Evolutionary conservation across 2,329 filamentous ascomycete species (phyloP), one percentile per base, ranked within the genome.

Genomic region (Coniochaeta sp.): DNA sequence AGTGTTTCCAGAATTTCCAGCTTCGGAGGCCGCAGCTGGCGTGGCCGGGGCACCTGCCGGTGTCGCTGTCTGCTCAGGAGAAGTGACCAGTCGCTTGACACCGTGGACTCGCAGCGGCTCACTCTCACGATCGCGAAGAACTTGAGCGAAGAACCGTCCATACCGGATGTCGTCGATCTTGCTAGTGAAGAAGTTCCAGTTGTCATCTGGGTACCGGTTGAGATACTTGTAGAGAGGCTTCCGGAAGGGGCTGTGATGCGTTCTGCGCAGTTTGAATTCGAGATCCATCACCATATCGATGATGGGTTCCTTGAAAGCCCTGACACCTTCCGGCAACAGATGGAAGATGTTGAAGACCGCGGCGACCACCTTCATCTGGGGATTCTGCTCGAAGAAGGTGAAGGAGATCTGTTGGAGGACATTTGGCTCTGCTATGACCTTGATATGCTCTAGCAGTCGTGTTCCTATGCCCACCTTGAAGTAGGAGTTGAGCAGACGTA

Each of bases 381-480:
- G 81, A 60, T 94, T 88, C 64, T 97, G 91, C 66, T 99, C 95
- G 53, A 97, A 89, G 58, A 96, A 85, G 1, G 87, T 91, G 67
- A 99, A 99, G 0, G 92, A 96, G 1, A 94, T 89, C 62, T 91
- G 89, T 65, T 97, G 91, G 58, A 97, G 73, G 13, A 83, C 79
- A 49, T 76, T 78, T 3, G 88, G 81, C 53, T 96, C 91, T 1
- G 92, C 91, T 57, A 99, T 91, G 10, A 86, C 82, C 64, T 92
- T 92, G 69, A 96, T 87, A 61, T 99, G 94, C 57, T 97, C 92
- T 9, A 99, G 76, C n/a, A 99, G 72, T 22, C 94, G 83, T 20
- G 89, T 82, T 6, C 94, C 95, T 51, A 99, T 99, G 65, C 99
- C 94, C 1, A 97, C 91, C 70, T 99, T 99, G 71, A 99, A 99